A percentile compares a stretch with the other conserved stretches of the same genome.
Evolutionary conservation across 768 basidiomycete genomes (phyloP).

Genomic region (Artomyces pyxidatus): DNA sequence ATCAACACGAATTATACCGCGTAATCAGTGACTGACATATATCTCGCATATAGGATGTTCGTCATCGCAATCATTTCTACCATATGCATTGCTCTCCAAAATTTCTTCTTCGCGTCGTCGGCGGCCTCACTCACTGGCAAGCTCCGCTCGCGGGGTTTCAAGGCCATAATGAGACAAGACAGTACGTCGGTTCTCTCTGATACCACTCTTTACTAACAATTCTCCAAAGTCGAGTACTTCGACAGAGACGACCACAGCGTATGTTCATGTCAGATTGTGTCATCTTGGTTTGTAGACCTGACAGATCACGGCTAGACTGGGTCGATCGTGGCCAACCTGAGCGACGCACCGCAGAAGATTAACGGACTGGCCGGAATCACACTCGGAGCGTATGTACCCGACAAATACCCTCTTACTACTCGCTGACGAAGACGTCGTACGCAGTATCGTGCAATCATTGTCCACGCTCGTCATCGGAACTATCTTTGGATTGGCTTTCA

Average conservation of each 20-base stretch:
- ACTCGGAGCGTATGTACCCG: conserved; percentile 45
- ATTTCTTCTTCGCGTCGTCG: conserved; percentile 53
- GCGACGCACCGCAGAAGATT: conserved; percentile 81
- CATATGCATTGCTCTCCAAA: conserved; percentile 50
- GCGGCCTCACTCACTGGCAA: conserved; percentile 61
- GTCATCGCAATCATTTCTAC: conserved; percentile 62
- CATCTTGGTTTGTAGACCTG: conserved; percentile 3
- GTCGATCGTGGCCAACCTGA: conserved; percentile 61
- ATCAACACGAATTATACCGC: no score
- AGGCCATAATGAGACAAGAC: conserved; percentile 77
- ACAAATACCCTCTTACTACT: conserved; percentile 16
- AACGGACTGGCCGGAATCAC: conserved; percentile 79
- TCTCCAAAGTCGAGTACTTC: conserved; percentile 82
- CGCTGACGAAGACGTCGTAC: neutral
- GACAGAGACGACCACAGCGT: conserved; percentile 75
- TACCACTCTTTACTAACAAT: no score
- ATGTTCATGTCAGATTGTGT: no score
- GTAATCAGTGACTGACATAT: no score
- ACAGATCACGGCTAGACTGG: conserved; percentile 45
- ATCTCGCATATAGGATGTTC: no score
- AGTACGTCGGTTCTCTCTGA: no score
- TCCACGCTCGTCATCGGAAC: conserved; percentile 60
- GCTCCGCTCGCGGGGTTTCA: conserved; percentile 63
- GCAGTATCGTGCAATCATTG: conserved; percentile 63
- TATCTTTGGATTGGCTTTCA: conserved; percentile 63